phyloP scores from a whole-genome alignment of 768 basidiomycete species.

The Pleurotus tuoliensis region DNA sequence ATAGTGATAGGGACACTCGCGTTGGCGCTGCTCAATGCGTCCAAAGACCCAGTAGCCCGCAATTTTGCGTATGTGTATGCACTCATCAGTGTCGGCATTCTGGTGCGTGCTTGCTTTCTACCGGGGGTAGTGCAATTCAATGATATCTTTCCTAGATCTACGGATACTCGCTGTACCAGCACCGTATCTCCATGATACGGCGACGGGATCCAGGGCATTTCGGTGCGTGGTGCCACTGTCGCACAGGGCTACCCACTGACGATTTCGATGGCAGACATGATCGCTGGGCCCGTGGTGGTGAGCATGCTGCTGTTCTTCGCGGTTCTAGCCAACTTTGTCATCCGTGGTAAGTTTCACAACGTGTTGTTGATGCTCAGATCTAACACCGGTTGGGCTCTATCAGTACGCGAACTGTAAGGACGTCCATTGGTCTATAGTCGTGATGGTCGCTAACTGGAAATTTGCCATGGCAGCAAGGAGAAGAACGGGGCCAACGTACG shows the following conservation, averaged over 20 bases:
- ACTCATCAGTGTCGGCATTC: constrained; percentile 63
- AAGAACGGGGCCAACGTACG: constrained; percentile 26
- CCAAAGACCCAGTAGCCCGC: constrained; percentile 64
- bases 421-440: too few species aligned
- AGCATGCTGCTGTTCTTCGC: constrained; percentile 83
- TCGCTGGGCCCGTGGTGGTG: constrained; percentile 80
- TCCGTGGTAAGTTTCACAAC: constrained; percentile 59
- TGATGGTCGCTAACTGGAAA: background rate
- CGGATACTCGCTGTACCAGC: constrained; percentile 82
- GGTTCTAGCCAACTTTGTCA: constrained; percentile 81
- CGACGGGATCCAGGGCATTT: constrained; percentile 86
- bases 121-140: background rate
- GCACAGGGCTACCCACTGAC: too few species aligned
- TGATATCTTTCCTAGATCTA: constrained; percentile 55
- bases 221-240: constrained; percentile 43
- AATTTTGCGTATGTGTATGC: constrained; percentile 85
- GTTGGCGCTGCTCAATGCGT: constrained; percentile 85
- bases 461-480: constrained; percentile 19
- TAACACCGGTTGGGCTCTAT: background rate
- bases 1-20: constrained; percentile 83
- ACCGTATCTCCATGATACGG: constrained; percentile 87
- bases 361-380: too few species aligned
- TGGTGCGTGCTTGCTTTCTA: constrained; percentile 39
- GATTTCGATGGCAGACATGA: constrained; percentile 51
- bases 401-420: constrained; percentile 60